Evolutionary conservation across 208 protist species (phyloP).

Genomic region (Leishmania tarentolae): DNA sequence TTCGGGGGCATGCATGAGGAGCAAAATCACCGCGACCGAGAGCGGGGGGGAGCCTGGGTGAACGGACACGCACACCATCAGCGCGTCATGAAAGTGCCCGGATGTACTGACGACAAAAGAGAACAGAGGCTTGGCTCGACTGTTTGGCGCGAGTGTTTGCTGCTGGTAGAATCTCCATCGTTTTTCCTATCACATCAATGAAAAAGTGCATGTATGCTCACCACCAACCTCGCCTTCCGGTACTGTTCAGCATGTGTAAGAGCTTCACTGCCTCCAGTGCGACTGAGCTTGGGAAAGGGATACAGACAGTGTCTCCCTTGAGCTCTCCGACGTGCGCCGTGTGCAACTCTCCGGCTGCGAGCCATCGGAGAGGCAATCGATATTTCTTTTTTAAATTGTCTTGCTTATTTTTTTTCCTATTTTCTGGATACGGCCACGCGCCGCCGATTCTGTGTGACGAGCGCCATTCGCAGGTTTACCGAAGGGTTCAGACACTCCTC

Average conservation of each 20-base stretch:
- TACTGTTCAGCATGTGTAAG: not conserved
- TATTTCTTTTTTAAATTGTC: not conserved
- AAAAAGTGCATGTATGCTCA: not conserved
- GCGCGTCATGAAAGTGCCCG: not conserved
- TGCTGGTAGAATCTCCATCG: not conserved
- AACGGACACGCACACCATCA: not conserved
- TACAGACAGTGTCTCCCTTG: not conserved
- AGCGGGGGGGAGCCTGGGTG: not conserved
- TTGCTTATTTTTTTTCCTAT: not conserved
- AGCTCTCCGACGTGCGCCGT: not conserved
- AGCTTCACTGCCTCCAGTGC: not conserved
- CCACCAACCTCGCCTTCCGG: not conserved
- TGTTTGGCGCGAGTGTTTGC: not conserved
- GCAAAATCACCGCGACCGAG: not conserved
- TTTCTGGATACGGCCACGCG: not conserved
- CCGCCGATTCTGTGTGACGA: not conserved
- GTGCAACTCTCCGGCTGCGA: not conserved
- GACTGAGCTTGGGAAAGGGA: not conserved
- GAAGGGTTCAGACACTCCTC: not conserved
- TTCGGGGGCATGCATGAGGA: not conserved
- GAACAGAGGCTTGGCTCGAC: not conserved
- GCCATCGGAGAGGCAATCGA: too few relatives aligned
- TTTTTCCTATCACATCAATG: not conserved
- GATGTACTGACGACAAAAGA: not conserved
- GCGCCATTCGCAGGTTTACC: not conserved